Evolutionary conservation across 805 yeast genomes (phyloP).

Genomic region (Saccharomycopsis sp.): DNA sequence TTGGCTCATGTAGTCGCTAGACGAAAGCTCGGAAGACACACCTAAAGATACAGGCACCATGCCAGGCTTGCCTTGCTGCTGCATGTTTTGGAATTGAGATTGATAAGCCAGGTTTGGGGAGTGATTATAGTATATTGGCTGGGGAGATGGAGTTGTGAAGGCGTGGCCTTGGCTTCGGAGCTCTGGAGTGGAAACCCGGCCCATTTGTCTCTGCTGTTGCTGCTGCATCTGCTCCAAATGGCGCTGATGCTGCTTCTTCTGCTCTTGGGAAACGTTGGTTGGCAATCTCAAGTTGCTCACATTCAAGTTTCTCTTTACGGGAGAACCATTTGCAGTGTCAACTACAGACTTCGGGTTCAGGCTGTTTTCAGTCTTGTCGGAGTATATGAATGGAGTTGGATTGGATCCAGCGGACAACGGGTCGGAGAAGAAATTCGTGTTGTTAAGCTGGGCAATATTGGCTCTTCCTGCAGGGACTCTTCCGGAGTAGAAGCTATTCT

Average conservation of each 20-base stretch:
- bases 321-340: conserved; percentile 14
- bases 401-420: conserved; percentile 12
- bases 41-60: neutral
- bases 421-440: neutral
- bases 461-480: neutral
- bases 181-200: neutral
- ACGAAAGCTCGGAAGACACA: neutral
- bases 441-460: neutral
- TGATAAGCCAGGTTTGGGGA: neutral
- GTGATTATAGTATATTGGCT: neutral
- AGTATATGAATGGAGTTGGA: conserved; percentile 4
- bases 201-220: conserved; percentile 8
- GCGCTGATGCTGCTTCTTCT: conserved; percentile 5
- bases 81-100: neutral
- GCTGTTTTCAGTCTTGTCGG: neutral
- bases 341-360: neutral
- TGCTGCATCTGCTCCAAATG: neutral
- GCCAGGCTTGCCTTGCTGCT: neutral
- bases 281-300: conserved; percentile 4
- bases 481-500: neutral
- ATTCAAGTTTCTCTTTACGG: conserved; percentile 11
- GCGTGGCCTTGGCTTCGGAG: neutral
- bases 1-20: neutral
- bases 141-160: conserved; percentile 18
- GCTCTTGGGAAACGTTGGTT: conserved; percentile 3